phyloP scores from a whole-genome alignment of 179 eudicot species.

The Amaranthus tricolor region DNA sequence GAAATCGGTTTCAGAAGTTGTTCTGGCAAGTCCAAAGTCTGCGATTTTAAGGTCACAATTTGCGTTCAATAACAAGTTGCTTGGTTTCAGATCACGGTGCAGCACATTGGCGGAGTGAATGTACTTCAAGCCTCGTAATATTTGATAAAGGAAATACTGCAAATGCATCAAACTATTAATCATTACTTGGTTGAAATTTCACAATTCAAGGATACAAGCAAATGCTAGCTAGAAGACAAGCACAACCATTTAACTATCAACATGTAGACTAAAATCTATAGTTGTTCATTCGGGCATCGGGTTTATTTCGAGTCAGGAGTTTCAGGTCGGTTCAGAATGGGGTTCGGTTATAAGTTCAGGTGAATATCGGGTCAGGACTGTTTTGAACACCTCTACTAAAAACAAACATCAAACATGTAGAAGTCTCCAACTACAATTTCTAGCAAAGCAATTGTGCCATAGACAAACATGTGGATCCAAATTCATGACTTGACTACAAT shows the following conservation, averaged over 20 bases:
- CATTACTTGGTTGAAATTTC: background rate
- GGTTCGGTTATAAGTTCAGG: no score
- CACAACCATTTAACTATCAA: background rate
- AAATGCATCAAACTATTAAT: constrained; percentile 12
- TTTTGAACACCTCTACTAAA: no score
- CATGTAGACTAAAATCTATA: no score
- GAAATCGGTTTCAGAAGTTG: constrained; percentile 96
- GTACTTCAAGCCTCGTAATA: constrained; percentile 84
- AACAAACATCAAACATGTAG: no score
- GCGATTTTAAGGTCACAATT: constrained; percentile 95
- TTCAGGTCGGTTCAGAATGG: no score
- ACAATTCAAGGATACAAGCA: background rate
- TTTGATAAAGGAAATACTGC: constrained; percentile 91
- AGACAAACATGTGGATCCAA: no score
- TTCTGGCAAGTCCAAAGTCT: constrained; percentile 95
- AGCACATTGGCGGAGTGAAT: constrained; percentile 93
- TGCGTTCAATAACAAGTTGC: constrained; percentile 84
- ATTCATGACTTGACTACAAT: no score
- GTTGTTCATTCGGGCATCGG: no score
- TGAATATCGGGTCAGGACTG: no score
- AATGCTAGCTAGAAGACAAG: background rate
- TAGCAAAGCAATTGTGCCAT: no score
- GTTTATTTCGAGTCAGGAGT: no score
- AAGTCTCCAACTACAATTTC: no score
- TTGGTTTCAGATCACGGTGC: constrained; percentile 97